phyloP scores from a whole-genome alignment of 164 flowering plant species.

The Magnolia officinalis region DNA sequence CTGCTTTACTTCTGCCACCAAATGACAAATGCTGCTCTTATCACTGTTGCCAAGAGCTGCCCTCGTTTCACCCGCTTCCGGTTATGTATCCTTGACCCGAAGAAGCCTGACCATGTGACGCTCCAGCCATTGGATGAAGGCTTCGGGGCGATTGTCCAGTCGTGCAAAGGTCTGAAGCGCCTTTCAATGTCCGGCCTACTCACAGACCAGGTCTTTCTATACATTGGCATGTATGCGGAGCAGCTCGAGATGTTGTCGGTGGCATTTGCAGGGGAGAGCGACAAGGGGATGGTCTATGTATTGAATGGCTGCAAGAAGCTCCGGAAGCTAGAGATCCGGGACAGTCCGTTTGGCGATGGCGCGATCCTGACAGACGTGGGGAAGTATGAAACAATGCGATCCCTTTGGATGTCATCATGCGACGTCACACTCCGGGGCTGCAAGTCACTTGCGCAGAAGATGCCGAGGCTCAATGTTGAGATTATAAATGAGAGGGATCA shows the following conservation, averaged over 20 bases:
- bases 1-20: constrained; percentile 77
- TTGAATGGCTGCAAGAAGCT: constrained; percentile 84
- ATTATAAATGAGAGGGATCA: constrained; percentile 56
- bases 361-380: constrained; percentile 75
- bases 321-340: constrained; percentile 80
- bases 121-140: constrained; percentile 80
- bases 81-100: constrained; percentile 67
- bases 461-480: constrained; percentile 85
- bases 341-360: constrained; percentile 73
- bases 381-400: constrained; percentile 99
- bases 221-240: constrained; percentile 88
- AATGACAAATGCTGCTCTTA: constrained; percentile 89
- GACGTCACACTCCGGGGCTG: constrained; percentile 76
- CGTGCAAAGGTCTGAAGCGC: constrained; percentile 69
- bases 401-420: constrained; percentile 99
- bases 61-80: constrained; percentile 73
- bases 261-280: constrained; percentile 86
- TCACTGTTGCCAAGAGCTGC: constrained; percentile 70
- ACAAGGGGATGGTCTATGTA: constrained; percentile 80
- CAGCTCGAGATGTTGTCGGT: constrained; percentile 90
- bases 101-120: constrained; percentile 64
- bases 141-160: constrained; percentile 81
- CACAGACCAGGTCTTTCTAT: constrained; percentile 74
- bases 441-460: constrained; percentile 63
- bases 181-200: constrained; percentile 77